Evolutionary conservation across 1,284 basidiomycete genomes (phyloP).

Genomic region (Puccinia coronata): DNA sequence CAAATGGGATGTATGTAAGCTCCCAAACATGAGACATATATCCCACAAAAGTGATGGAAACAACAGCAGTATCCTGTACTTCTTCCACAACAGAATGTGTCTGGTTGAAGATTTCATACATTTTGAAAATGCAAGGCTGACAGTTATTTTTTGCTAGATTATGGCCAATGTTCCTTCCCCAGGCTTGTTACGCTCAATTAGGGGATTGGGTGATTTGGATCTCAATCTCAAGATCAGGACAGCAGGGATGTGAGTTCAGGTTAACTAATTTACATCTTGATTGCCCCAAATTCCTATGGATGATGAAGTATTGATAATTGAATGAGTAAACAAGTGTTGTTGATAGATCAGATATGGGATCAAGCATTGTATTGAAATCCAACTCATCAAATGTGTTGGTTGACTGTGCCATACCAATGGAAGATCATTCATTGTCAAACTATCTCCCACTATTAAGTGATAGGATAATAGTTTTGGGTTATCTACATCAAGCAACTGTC

Average conservation of each 20-base stretch:
- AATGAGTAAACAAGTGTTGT: not conserved
- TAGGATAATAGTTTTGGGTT: conserved; percentile 2
- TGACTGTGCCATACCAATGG: conserved; percentile 9
- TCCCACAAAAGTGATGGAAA: no score
- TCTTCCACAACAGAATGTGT: no score
- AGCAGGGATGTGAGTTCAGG: not conserved
- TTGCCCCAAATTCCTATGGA: not conserved
- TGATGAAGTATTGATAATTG: not conserved
- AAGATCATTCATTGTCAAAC: not conserved
- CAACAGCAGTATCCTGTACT: no score
- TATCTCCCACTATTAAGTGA: conserved; percentile 5
- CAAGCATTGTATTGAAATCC: conserved; percentile 1
- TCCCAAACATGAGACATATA: no score
- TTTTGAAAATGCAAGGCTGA: no score
- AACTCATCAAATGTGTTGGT: not conserved
- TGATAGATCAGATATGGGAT: not conserved
- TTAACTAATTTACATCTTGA: not conserved
- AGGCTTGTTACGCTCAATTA: conserved; percentile 9
- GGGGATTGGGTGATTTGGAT: conserved; percentile 7
- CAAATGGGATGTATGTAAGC: no score
- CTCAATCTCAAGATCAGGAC: conserved; percentile 6
- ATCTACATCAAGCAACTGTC: conserved; percentile 8
- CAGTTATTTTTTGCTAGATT: no score
- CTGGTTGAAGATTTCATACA: no score
- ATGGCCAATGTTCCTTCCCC: conserved; percentile 26